Conservation (phyloP, 179 eudicot genomes). For the Spergularia azorica region DNA sequence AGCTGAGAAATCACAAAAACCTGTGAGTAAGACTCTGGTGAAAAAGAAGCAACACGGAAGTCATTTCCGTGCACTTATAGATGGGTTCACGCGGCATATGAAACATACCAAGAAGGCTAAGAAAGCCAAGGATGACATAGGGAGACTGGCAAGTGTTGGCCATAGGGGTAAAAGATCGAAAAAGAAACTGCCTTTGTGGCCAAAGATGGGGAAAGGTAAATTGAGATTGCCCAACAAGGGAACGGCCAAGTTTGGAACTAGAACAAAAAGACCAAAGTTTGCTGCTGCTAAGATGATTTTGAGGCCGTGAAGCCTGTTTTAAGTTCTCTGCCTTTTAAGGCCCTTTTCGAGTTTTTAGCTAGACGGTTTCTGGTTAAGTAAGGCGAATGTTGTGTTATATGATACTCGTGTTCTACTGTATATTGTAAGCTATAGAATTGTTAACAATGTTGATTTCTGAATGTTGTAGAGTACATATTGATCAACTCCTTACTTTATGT, state of each 20-base stretch:
- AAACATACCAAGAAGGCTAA: constrained; percentile 52
- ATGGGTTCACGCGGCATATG: constrained; percentile 52
- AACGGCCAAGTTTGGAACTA: constrained; percentile 43
- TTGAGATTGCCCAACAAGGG: constrained; percentile 44
- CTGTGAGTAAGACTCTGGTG: constrained; percentile 23
- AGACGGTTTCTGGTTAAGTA: too few species aligned
- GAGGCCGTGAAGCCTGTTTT: background rate
- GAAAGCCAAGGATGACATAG: constrained; percentile 26
- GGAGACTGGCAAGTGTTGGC: constrained; percentile 19
- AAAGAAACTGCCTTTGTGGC: constrained; percentile 48
- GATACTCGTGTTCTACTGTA: too few species aligned
- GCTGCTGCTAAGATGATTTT: constrained; percentile 37
- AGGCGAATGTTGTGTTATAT: too few species aligned
- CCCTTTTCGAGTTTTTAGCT: too few species aligned
- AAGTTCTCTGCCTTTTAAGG: background rate
- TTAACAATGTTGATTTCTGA: too few species aligned
- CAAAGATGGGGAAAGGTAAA: constrained; percentile 44
- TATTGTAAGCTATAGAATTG: too few species aligned
- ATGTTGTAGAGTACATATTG: too few species aligned
- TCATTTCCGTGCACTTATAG: constrained; percentile 48
- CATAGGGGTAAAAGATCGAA: constrained; percentile 31
- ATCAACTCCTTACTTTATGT: too few species aligned
- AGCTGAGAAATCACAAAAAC: constrained; percentile 35
- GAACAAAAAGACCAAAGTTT: constrained; percentile 27
- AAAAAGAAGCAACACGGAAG: constrained; percentile 39